A percentile compares a stretch with the other conserved stretches of the same genome.
Conservation (phyloP, 1,139 yeast genomes). For the Saccharomyces hybrid region DNA sequence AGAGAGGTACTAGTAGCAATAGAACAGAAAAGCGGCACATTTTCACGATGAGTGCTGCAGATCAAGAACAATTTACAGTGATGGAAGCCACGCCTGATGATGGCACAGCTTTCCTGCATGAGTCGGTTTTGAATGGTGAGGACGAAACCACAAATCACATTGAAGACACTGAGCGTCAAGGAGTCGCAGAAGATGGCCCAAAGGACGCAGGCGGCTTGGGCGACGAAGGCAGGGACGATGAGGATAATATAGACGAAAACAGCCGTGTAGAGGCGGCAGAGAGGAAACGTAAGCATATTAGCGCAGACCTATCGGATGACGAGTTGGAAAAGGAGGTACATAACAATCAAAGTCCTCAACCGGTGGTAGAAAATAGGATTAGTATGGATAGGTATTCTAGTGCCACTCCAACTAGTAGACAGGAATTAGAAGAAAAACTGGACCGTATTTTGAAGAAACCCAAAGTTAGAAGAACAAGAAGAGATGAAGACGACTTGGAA, state of each 20-base stretch:
- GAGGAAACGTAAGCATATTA: slow-evolving; percentile 28
- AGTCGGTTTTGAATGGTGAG: neutral
- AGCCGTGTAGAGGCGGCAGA: slow-evolving; percentile 7
- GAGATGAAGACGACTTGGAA: slow-evolving; percentile 87
- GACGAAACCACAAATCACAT: neutral
- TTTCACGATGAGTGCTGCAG: neutral
- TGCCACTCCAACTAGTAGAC: slow-evolving; percentile 54
- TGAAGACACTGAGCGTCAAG: neutral
- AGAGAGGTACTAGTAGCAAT: neutral
- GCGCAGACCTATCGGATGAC: slow-evolving; percentile 25
- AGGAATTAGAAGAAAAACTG: slow-evolving; percentile 73
- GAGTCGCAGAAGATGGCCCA: neutral
- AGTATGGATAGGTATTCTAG: slow-evolving; percentile 34
- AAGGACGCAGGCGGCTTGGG: neutral
- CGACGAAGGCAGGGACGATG: neutral
- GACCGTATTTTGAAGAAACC: slow-evolving; percentile 65
- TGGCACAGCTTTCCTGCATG: neutral
- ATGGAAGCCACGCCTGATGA: slow-evolving; percentile 4
- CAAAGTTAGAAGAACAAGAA: slow-evolving; percentile 50
- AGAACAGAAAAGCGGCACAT: neutral
- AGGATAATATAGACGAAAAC: neutral
- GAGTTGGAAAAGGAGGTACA: slow-evolving; percentile 25
- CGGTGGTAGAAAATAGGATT: slow-evolving; percentile 30
- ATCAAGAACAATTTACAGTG: neutral
- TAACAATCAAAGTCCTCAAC: slow-evolving; percentile 10